Evolutionary conservation across 805 yeast species (phyloP).

Genomic region (Candida gorgasii): DNA sequence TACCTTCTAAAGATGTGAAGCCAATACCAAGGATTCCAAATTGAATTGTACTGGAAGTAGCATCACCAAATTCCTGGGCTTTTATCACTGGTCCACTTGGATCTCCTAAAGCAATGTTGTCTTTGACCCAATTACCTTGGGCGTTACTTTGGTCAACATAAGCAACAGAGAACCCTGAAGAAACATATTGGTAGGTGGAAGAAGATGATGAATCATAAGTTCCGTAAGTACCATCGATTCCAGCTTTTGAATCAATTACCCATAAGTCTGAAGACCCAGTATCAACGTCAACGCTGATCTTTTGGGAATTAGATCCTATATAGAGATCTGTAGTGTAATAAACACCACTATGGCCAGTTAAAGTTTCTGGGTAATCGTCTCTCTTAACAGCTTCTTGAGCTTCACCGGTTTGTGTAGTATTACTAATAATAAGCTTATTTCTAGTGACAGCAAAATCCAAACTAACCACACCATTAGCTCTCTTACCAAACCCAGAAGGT

Average conservation of each 20-base stretch:
- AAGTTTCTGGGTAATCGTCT: slow-evolving; percentile 4
- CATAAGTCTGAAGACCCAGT: slow-evolving; percentile 34
- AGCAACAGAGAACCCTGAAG: slow-evolving; percentile 36
- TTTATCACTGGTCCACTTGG: background rate
- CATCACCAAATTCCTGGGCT: slow-evolving; percentile 25
- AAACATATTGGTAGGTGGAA: slow-evolving; percentile 30
- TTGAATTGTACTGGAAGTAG: background rate
- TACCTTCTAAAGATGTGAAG: slow-evolving; percentile 12
- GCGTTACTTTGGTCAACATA: slow-evolving; percentile 53
- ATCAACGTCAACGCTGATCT: slow-evolving; percentile 22
- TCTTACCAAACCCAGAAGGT: background rate
- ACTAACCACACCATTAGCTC: slow-evolving; percentile 8
- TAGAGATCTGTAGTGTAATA: slow-evolving; percentile 16
- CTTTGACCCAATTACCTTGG: slow-evolving; percentile 19
- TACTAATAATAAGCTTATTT: background rate
- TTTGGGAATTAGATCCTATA: slow-evolving; percentile 26
- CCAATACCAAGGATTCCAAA: slow-evolving; percentile 24
- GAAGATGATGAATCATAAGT: slow-evolving; percentile 36
- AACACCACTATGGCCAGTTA: slow-evolving; percentile 9
- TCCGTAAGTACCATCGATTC: slow-evolving; percentile 27
- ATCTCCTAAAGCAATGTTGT: slow-evolving; percentile 14
- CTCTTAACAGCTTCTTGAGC: slow-evolving; percentile 2
- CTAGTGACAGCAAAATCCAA: slow-evolving; percentile 13
- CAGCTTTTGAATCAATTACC: slow-evolving; percentile 18
- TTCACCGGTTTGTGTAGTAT: background rate